Conservation (phyloP, 176 grass and related monocot species). For the Panicum miliaceum region DNA sequence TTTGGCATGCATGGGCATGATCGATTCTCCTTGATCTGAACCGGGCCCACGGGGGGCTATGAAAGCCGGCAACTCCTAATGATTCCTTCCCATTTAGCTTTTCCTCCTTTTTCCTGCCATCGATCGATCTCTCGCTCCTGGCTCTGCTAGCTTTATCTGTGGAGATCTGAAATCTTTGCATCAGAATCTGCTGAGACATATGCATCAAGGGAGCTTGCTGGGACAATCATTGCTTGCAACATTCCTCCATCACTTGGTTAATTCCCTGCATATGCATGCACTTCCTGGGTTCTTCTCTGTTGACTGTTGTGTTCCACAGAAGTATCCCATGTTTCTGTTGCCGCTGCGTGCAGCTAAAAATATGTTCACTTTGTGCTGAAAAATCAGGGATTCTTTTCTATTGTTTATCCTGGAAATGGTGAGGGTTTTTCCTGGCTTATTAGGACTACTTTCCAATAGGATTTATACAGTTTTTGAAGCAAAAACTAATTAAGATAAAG, state of each 20-base stretch:
- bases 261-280: slow-evolving; percentile 57
- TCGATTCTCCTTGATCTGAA: slow-evolving; percentile 51
- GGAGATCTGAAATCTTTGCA: slow-evolving; percentile 68
- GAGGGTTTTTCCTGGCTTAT: neutral
- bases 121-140: slow-evolving; percentile 41
- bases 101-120: slow-evolving; percentile 47
- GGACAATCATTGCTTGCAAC: slow-evolving; percentile 74
- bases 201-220: slow-evolving; percentile 50
- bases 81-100: slow-evolving; percentile 60
- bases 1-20: slow-evolving; percentile 38
- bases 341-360: slow-evolving; percentile 18
- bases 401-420: neutral
- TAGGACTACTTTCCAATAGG: neutral
- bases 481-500: neutral
- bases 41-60: slow-evolving; percentile 40
- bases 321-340: slow-evolving; percentile 48
- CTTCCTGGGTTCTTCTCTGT: slow-evolving; percentile 13
- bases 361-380: neutral
- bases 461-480: neutral
- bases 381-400: neutral
- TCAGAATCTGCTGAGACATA: slow-evolving; percentile 65
- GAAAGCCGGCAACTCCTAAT: slow-evolving; percentile 71
- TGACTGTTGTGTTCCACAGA: slow-evolving; percentile 40
- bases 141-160: slow-evolving; percentile 48
- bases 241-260: slow-evolving; percentile 60